These are phyloP conservation scores for Hylodesmum podocarpum DNA, from an alignment of 306 rosid species.

Conservation along the genomic window DNA sequence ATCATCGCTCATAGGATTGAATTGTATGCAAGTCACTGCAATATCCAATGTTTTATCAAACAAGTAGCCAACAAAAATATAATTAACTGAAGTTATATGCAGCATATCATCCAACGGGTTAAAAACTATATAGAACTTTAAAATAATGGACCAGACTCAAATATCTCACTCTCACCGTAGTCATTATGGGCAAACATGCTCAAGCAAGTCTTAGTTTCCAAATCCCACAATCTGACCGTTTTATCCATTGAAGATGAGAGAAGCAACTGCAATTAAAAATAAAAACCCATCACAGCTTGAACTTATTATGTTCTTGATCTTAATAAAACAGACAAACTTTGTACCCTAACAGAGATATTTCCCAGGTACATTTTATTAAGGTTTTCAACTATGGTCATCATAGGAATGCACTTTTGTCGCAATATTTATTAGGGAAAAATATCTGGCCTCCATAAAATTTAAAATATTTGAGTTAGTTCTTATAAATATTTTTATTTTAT, in stretches of 20 bases:
- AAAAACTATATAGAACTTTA: neutral
- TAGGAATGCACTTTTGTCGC: too few species aligned
- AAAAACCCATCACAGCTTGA: neutral
- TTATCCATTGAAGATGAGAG: constrained; percentile 93
- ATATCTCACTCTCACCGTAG: constrained; percentile 55
- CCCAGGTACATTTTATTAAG: too few species aligned
- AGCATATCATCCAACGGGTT: neutral
- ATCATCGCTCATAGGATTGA: constrained; percentile 68
- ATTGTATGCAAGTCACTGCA: constrained; percentile 85
- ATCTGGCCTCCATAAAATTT: too few species aligned
- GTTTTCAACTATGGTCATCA: too few species aligned
- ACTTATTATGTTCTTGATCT: neutral
- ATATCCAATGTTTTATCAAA: constrained; percentile 10
- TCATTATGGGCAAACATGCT: constrained; percentile 71
- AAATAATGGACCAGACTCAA: neutral
- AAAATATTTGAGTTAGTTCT: too few species aligned
- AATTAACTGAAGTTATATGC: neutral
- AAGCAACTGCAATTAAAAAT: constrained; percentile 48
- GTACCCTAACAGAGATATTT: too few species aligned
- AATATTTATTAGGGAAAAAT: too few species aligned
- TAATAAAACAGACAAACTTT: too few species aligned
- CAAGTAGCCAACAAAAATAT: neutral
- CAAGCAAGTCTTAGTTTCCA: constrained; percentile 63
- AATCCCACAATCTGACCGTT: constrained; percentile 81
- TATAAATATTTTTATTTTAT: too few species aligned